These are phyloP conservation scores for Calonectria naviculata DNA, from an alignment of 2,329 filamentous ascomycete genomes.

Conservation along the genomic window DNA sequence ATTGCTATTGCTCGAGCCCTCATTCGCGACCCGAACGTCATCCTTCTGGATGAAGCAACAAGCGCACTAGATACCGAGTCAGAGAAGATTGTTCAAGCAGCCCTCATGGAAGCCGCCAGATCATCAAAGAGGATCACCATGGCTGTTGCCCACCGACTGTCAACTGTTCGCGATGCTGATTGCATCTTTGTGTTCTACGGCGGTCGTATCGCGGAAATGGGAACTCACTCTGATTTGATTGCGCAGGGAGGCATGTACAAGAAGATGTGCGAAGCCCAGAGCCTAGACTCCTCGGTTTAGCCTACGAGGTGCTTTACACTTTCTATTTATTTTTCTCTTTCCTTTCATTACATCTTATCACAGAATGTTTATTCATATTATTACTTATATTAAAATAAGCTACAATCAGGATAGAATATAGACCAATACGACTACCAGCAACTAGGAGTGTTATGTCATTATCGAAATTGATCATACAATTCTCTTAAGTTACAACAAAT, in stretches of 20 bases:
- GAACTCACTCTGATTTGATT: slow-evolving; percentile 11
- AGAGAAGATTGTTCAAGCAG: background rate
- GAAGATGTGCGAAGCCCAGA: slow-evolving; percentile 20
- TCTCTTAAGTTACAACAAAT: no score
- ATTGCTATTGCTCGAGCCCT: slow-evolving; percentile 65
- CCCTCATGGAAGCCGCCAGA: background rate
- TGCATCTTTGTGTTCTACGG: slow-evolving; percentile 49
- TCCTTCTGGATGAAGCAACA: background rate
- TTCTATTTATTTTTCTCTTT: background rate
- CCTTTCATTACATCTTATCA: background rate
- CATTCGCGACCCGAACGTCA: slow-evolving; percentile 6
- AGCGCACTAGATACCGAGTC: slow-evolving; percentile 14
- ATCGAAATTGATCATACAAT: no score
- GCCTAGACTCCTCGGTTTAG: background rate
- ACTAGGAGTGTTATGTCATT: no score
- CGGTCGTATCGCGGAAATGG: slow-evolving; percentile 31
- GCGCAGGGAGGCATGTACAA: slow-evolving; percentile 11
- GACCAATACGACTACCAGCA: no score
- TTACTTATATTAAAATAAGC: no score
- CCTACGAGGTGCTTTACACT: background rate
- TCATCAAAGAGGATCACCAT: slow-evolving; percentile 19
- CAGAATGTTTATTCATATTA: no score
- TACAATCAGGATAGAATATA: background rate
- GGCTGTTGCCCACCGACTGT: slow-evolving; percentile 41
- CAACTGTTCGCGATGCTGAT: slow-evolving; percentile 29